phyloP scores from a whole-genome alignment of 495 filamentous ascomycete genomes.

The Neurospora tetraspora region DNA sequence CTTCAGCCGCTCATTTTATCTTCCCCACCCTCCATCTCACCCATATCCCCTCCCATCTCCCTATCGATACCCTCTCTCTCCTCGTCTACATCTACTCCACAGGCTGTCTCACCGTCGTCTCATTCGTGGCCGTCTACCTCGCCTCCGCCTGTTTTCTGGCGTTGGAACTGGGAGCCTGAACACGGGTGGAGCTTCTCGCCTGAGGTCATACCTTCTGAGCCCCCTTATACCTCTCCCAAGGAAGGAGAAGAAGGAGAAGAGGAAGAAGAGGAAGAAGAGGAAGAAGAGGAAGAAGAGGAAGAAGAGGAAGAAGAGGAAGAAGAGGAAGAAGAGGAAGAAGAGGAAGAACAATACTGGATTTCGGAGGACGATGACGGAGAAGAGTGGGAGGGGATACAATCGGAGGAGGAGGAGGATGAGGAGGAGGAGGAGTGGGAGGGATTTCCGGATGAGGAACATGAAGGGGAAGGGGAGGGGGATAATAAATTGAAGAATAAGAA shows the following conservation, averaged over 20 bases:
- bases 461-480: neutral
- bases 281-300: neutral
- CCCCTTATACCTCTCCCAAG: too few species aligned
- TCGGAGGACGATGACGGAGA: neutral
- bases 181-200: too few species aligned
- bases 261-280: neutral
- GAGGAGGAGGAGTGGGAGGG: neutral
- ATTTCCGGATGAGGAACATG: neutral
- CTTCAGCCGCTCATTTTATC: neutral
- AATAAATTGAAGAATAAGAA: neutral
- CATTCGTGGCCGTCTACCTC: neutral
- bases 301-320: too few species aligned
- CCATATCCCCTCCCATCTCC: neutral
- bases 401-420: neutral
- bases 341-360: neutral
- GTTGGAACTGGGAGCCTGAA: too few species aligned
- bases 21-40: neutral
- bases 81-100: neutral
- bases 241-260: neutral
- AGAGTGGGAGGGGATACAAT: neutral
- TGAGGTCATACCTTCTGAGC: neutral
- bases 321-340: neutral
- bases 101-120: fast-evolving
- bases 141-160: neutral
- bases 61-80: neutral